Evolutionary conservation across 805 yeast genomes (phyloP).

Genomic region (Saccharomycopsis guyanensis): DNA sequence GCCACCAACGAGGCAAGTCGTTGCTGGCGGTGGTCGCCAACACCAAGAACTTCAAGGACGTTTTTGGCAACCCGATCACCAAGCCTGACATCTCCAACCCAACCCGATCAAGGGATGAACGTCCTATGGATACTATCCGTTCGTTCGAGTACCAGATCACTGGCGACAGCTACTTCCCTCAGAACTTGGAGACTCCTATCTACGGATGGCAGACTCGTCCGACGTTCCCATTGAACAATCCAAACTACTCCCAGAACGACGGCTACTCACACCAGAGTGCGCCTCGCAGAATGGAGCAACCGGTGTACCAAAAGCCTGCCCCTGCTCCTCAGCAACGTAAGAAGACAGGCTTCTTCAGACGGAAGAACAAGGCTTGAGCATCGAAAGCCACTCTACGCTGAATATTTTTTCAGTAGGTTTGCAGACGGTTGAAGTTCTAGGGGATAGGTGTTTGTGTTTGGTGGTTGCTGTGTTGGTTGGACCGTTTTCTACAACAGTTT

Average conservation of each 20-base stretch:
- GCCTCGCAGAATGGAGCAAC: conserved; percentile 28
- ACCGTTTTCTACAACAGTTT: too few relatives aligned
- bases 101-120: conserved; percentile 84
- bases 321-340: conserved; percentile 47
- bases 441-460: too few relatives aligned
- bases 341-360: conserved; percentile 76
- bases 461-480: too few relatives aligned
- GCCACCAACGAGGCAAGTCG: conserved; percentile 1
- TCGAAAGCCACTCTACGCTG: too few relatives aligned
- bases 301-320: conserved; percentile 46
- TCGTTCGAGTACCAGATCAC: conserved; percentile 90
- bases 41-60: conserved; percentile 57
- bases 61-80: conserved; percentile 74
- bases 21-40: conserved; percentile 30
- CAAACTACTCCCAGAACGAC: conserved; percentile 24
- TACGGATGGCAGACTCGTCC: conserved; percentile 85
- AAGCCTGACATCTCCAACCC: conserved; percentile 91
- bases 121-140: conserved; percentile 95
- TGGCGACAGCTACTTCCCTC: conserved; percentile 73
- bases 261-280: conserved; percentile 8
- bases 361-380: conserved; percentile 42
- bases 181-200: conserved; percentile 68
- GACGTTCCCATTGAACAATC: conserved; percentile 49
- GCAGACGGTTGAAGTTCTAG: too few relatives aligned
- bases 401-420: too few relatives aligned